Conservation (phyloP, 169 alveolate genomes). For the Plasmodium adleri region DNA sequence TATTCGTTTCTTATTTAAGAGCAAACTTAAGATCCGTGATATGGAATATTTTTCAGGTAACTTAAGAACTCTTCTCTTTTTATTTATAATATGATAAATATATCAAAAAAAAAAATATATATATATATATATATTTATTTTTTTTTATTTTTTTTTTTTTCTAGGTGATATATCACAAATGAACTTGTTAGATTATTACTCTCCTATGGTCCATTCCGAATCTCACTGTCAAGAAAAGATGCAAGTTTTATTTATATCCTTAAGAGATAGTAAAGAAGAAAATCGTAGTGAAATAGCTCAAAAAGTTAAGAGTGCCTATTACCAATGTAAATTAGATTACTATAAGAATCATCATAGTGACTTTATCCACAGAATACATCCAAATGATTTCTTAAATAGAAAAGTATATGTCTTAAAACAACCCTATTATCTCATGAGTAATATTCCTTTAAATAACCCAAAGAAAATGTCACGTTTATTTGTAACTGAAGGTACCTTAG, state of each 20-base stretch:
- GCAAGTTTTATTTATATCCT: constrained; percentile 17
- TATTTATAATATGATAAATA: background rate
- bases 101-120: too few relatives aligned
- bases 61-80: background rate
- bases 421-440: constrained; percentile 50
- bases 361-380: constrained; percentile 22
- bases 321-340: constrained; percentile 41
- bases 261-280: constrained; percentile 28
- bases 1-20: constrained; percentile 22
- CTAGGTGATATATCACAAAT: constrained; percentile 19
- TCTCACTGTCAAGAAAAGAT: constrained; percentile 27
- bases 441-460: constrained; percentile 7
- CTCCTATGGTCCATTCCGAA: constrained; percentile 52
- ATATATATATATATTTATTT: background rate
- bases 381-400: constrained; percentile 14
- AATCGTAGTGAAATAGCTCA: constrained; percentile 51
- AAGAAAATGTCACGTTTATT: constrained; percentile 16
- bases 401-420: constrained; percentile 51
- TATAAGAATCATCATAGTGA: constrained; percentile 35
- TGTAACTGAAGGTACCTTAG: constrained; percentile 30
- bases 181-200: constrained; percentile 36
- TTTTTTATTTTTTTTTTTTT: background rate
- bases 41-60: constrained; percentile 40
- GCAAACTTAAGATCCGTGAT: constrained; percentile 11
- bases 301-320: constrained; percentile 25